phyloP scores from a whole-genome alignment of 148 eudicot species.

The Rhododendron mucronatum region DNA sequence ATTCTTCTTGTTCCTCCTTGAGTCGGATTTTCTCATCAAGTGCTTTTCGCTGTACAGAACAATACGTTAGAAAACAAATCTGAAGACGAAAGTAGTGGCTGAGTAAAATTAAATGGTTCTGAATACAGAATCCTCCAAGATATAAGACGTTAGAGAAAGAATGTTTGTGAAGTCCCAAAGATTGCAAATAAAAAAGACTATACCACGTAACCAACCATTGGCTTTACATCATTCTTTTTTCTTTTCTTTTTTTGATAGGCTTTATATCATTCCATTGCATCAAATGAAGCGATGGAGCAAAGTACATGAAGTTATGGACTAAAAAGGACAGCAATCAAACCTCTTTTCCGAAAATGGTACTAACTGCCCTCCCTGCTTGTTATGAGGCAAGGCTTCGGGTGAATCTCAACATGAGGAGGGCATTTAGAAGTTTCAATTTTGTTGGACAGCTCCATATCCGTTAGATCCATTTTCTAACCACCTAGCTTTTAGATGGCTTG shows the following conservation, averaged over 20 bases:
- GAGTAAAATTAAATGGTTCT: background rate
- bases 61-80: background rate
- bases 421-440: background rate
- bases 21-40: slow-evolving; percentile 73
- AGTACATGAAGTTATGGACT: background rate
- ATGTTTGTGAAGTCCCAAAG: background rate
- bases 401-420: background rate
- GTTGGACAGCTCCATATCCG: background rate
- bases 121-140: background rate
- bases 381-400: background rate
- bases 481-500: background rate
- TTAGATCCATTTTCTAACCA: background rate
- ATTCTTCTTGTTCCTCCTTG: slow-evolving; percentile 87
- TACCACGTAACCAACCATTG: background rate
- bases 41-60: slow-evolving; percentile 56
- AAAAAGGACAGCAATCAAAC: background rate
- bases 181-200: background rate
- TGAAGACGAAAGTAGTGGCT: background rate
- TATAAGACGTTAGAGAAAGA: background rate
- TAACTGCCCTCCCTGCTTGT: background rate
- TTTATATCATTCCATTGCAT: background rate
- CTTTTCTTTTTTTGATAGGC: too few relatives aligned
- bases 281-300: background rate
- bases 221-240: too few relatives aligned
- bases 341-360: background rate